Conservation (phyloP, 495 filamentous ascomycete genomes). For the Echria macrotheca region DNA sequence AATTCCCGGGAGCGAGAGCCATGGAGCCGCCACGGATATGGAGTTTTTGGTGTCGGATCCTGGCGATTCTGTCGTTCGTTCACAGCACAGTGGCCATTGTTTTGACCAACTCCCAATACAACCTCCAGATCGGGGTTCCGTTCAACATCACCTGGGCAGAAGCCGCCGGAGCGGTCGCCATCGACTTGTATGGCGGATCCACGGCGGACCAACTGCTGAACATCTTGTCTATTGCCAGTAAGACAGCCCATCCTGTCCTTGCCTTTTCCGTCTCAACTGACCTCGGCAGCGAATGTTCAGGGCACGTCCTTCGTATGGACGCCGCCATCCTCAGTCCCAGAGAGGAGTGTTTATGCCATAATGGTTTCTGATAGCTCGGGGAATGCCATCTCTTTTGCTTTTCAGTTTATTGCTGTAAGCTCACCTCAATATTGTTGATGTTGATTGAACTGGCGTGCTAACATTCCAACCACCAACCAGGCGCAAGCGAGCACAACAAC, state of each 20-base stretch:
- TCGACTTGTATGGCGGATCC: constrained; percentile 3
- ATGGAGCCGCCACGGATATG: constrained; percentile 4
- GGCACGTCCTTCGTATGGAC: constrained; percentile 6
- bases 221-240: too few species aligned
- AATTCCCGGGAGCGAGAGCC: too few species aligned
- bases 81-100: neutral
- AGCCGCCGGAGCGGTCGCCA: neutral
- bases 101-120: constrained; percentile 3
- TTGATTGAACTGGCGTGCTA: too few species aligned
- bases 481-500: neutral
- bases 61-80: constrained; percentile 1
- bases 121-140: constrained; percentile 2
- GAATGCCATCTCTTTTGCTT: constrained; percentile 4
- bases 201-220: too few species aligned
- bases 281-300: neutral
- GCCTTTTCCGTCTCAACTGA: too few species aligned
- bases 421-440: too few species aligned
- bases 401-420: neutral
- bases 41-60: neutral
- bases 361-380: neutral
- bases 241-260: too few species aligned
- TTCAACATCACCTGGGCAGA: constrained; percentile 5
- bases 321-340: neutral
- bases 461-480: neutral
- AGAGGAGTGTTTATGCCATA: neutral